Evolutionary conservation across 768 basidiomycete genomes (phyloP), one percentile per base, ranked within the genome.

Genomic region (Termitomyces sp.): DNA sequence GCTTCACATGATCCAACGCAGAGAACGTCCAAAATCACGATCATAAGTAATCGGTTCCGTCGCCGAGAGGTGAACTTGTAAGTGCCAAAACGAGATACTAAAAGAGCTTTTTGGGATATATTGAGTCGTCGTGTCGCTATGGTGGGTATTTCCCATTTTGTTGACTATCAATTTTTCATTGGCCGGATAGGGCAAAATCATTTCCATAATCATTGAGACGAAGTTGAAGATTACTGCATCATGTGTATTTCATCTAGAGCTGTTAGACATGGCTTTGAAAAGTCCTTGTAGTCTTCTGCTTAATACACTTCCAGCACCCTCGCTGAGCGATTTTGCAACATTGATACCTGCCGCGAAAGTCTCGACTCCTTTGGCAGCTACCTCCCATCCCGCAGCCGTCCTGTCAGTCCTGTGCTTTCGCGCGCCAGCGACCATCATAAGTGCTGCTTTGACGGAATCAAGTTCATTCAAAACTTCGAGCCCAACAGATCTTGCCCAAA

Each of bases 391-490:
- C 2, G 61, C 54, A 36, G 58, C 37, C 52, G 28, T 60, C 44
- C 31, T 57, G 18, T 58, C 28, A 5, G 50, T 58, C 12, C 52
- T 62, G 28, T 57, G 55, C 10, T 58, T 54, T 22, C 67, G 65
- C n/a, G 77, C 75, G 54, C 80, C 95, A 10, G 90, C 95, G 15
- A 80, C 75, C 67, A 86, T 80, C 90, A 98, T 93, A 16, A 99
- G 69, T 1, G 87, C 84, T 16, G 83, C 81, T 73, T 98, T 98
- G 59, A 98, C 62, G 0, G 83, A 75, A 57, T 89, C 87, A 16
- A 97, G 72, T 71, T 98, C 94, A 65, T 98, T 97, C 45, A 98
- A 64, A 12, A 97, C 85, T 65, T 98, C 96, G 20, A 98, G 68
- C 1, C 97, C 97, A 16, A 87, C 81, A 0, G 90, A 89, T 54